Evolutionary conservation across 1,139 yeast genomes (phyloP), one percentile per base, ranked within the genome.

Genomic region (Geotrichum citri-aurantii): DNA sequence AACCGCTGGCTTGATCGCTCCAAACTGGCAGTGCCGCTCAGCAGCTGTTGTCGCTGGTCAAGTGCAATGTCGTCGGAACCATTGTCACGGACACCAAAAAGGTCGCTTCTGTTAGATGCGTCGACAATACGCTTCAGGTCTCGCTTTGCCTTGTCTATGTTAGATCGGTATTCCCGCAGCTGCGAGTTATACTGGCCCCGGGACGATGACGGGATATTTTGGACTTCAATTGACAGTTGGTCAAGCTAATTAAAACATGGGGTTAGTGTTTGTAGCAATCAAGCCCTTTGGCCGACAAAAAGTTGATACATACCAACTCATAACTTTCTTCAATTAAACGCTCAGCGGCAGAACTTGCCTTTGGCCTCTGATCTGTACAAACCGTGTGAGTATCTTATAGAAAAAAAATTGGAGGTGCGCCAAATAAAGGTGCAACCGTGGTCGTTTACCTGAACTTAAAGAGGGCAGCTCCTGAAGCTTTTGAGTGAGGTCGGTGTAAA

Each of bases 1-100:
- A 95, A 78, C 66, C 97, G 79, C 65, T 91, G 95, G 1, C 91
- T 82, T 1, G 95, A 83, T 64, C 95, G 79, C 66, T 90, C 96
- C 62, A 95, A 79, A 1, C 95, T 80, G 1, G 92, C 86, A 67
- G 90, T 89, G 62, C 90, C 90, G 58, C 81, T 80, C 61, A 95
- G 77, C 54, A 95, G 78, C 66, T 88, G 90, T 66, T 88, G 90
- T 56, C 99, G 81, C 73, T 93, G 98, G 56, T 81, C 81, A 60
- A 84, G 83, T 57, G 82, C 80, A 47, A 77, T 75, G 50, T 78
- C 80, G 54, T 74, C 80, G 11, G 64, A 67, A n/a, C 64, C 64
- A 21, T 63, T 67, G 55, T 75, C 77, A 57, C 84, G 69, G 60
- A 72, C 75, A n/a, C 90, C 95, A 69, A 90, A 85, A 56, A 90